Percentiles rank a stretch among this genome's conserved stretches.
Conservation (phyloP, 495 filamentous ascomycete genomes). For the Antarctomyces pellizariae region DNA sequence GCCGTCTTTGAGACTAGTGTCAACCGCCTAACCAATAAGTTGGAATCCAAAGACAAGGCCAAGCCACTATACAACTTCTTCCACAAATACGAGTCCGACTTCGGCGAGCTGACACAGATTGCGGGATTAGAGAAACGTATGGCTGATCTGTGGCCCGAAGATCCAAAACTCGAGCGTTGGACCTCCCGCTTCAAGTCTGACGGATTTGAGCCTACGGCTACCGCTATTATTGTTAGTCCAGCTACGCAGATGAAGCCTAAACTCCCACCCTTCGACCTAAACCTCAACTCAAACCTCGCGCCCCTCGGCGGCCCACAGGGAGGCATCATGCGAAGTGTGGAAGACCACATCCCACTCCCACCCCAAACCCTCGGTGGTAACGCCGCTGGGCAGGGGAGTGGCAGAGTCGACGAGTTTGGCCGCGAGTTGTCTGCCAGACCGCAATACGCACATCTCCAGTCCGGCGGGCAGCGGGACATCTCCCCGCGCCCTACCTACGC, state of each 20-base stretch:
- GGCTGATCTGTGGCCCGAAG: conserved; percentile 74
- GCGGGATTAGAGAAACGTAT: conserved; percentile 79
- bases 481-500: too few species aligned
- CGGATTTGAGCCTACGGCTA: conserved; percentile 49
- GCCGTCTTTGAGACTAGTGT: conserved; percentile 88
- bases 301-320: too few species aligned
- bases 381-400: too few species aligned
- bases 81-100: conserved; percentile 84
- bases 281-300: too few species aligned
- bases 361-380: too few species aligned
- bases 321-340: too few species aligned
- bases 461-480: too few species aligned
- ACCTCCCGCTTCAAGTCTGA: conserved; percentile 44
- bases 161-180: conserved; percentile 54
- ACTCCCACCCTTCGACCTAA: too few species aligned
- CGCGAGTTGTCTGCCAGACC: too few species aligned
- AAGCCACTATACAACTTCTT: conserved; percentile 76
- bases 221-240: conserved; percentile 64
- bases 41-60: conserved; percentile 44
- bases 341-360: too few species aligned
- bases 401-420: conserved; percentile 56
- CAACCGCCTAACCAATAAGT: conserved; percentile 46
- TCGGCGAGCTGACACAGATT: conserved; percentile 74
- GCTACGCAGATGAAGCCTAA: conserved; percentile 49
- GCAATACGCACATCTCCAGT: too few species aligned